Evolutionary conservation across 371 early-diverging fungal species (phyloP).

Genomic region (Capillidium rhysosporum): DNA sequence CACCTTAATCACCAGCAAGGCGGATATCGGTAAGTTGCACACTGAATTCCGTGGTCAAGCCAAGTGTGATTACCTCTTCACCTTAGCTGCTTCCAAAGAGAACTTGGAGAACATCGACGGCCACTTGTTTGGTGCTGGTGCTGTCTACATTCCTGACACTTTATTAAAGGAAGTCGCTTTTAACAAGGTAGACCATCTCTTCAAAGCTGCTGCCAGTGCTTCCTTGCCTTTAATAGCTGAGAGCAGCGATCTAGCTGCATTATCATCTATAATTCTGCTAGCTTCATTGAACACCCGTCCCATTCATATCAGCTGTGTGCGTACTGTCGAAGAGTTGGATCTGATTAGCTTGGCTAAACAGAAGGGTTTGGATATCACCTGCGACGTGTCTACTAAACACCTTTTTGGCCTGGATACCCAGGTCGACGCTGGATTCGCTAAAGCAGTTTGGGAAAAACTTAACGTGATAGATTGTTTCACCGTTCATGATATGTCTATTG

Average conservation of each 20-base stretch:
- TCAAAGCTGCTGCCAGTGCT: background rate
- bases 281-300: slow-evolving; percentile 60
- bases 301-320: slow-evolving; percentile 74
- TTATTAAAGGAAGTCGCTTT: slow-evolving; percentile 31
- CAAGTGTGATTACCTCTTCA: slow-evolving; percentile 53
- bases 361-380: slow-evolving; percentile 76
- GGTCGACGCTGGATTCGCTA: slow-evolving; percentile 27
- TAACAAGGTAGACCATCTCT: slow-evolving; percentile 52
- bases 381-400: slow-evolving; percentile 71
- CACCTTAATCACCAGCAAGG: background rate
- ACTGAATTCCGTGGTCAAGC: slow-evolving; percentile 30
- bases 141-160: slow-evolving; percentile 34
- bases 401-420: slow-evolving; percentile 37
- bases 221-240: slow-evolving; percentile 35
- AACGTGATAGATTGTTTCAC: slow-evolving; percentile 77
- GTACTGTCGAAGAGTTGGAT: slow-evolving; percentile 52
- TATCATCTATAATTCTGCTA: slow-evolving; percentile 72
- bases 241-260: slow-evolving; percentile 52
- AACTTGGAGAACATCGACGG: slow-evolving; percentile 20
- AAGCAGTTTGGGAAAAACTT: slow-evolving; percentile 60
- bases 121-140: slow-evolving; percentile 20
- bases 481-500: background rate
- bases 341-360: slow-evolving; percentile 71
- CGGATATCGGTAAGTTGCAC: background rate
- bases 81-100: slow-evolving; percentile 38